Percentiles rank a stretch among this genome's conserved stretches.
Conservation (phyloP, 75 land plant species). For the Pinus taeda region DNA sequence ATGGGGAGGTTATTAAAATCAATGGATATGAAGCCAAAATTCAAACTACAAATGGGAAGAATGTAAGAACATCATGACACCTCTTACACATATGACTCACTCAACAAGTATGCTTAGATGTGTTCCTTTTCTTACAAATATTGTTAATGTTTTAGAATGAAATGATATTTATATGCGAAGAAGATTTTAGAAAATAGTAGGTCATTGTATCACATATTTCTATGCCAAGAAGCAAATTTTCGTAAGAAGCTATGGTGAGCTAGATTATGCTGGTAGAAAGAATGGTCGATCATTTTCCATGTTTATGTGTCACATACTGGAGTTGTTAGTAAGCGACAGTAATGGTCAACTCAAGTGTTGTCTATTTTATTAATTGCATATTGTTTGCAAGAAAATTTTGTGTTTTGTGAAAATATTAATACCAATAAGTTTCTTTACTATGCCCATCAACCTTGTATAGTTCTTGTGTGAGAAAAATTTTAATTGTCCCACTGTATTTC, state of each 20-base stretch:
- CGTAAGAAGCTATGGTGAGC: not conserved
- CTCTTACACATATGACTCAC: too few species aligned
- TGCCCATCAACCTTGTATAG: not conserved
- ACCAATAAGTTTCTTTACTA: not conserved
- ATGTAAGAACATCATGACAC: slow-evolving; percentile 29
- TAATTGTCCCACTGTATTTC: not conserved
- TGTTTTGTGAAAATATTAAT: not conserved
- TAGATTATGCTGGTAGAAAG: slow-evolving; percentile 4
- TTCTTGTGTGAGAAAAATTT: not conserved
- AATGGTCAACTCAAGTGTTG: not conserved
- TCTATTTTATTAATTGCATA: not conserved
- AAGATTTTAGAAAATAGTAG: not conserved
- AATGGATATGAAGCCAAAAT: slow-evolving; percentile 46
- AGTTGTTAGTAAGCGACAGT: not conserved
- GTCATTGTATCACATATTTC: not conserved
- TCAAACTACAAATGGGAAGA: slow-evolving; percentile 46
- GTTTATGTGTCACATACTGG: not conserved
- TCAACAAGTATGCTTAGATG: too few species aligned
- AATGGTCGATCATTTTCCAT: not conserved
- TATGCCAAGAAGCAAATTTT: not conserved
- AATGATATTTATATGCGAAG: not conserved
- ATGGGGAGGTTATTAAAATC: slow-evolving; percentile 78
- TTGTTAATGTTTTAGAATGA: not conserved
- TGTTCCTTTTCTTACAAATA: too few species aligned
- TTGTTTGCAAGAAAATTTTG: not conserved